Percentiles rank a stretch among this genome's conserved stretches.
Evolutionary conservation across 768 basidiomycete genomes (phyloP).

Genomic region (Calocera viscosa): DNA sequence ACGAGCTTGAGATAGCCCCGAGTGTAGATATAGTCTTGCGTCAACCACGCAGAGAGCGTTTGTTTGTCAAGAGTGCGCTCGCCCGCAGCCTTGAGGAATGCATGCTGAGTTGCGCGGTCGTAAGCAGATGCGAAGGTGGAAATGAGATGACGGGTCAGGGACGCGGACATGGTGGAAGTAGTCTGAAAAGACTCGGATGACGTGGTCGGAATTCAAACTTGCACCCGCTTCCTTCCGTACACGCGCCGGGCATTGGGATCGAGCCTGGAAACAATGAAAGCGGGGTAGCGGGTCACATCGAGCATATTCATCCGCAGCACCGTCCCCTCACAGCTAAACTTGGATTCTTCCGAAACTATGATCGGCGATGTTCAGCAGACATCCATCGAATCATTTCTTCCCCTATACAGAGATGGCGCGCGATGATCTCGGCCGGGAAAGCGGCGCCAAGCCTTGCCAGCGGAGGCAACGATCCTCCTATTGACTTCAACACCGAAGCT

Average conservation of each 20-base stretch:
- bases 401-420: too few relatives aligned
- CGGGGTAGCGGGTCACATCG: not conserved
- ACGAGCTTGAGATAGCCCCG: slow-evolving; percentile 65
- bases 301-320: too few relatives aligned
- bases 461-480: not conserved
- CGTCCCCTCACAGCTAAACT: too few relatives aligned
- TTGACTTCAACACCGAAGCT: not conserved
- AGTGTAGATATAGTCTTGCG: slow-evolving; percentile 64
- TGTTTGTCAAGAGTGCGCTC: slow-evolving; percentile 36
- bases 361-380: too few relatives aligned
- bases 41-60: slow-evolving; percentile 49
- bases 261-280: not conserved
- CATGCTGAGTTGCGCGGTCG: slow-evolving; percentile 38
- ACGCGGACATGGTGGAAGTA: not conserved
- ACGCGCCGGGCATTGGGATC: not conserved
- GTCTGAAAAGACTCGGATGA: not conserved
- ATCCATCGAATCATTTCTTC: too few relatives aligned
- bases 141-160: not conserved
- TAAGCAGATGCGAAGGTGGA: slow-evolving; percentile 24
- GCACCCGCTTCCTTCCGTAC: not conserved
- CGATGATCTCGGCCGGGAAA: not conserved
- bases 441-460: not conserved
- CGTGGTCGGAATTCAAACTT: not conserved
- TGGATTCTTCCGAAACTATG: too few relatives aligned
- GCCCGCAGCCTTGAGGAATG: slow-evolving; percentile 50